phyloP scores from a whole-genome alignment of 768 basidiomycete genomes.

The Galerina sulciceps region DNA sequence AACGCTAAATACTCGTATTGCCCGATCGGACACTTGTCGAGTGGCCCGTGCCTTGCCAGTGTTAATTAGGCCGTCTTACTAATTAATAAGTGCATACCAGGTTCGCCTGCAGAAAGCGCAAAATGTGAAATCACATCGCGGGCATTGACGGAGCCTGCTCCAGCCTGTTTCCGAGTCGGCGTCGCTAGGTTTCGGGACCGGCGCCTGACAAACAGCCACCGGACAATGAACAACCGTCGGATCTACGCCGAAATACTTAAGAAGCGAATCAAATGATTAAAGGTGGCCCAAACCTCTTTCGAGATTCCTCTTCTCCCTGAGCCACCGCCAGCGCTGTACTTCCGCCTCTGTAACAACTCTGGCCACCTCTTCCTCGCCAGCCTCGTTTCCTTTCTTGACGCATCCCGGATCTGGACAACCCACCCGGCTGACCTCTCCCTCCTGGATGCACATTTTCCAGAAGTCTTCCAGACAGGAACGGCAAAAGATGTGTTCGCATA shows the following conservation, averaged over 20 bases:
- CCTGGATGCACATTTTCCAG: conserved; percentile 80
- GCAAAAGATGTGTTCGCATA: conserved; percentile 84
- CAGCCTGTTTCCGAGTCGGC: conserved; percentile 61
- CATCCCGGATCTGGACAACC: conserved; percentile 84
- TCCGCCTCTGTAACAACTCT: conserved; percentile 70
- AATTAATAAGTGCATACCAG: conserved; percentile 52
- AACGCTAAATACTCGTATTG: conserved; percentile 66
- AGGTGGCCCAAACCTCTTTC: conserved; percentile 59
- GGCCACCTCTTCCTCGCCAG: conserved; percentile 73
- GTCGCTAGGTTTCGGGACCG: conserved; percentile 62
- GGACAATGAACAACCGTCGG: conserved; percentile 78
- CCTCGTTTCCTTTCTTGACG: conserved; percentile 65
- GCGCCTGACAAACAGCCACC: conserved; percentile 77
- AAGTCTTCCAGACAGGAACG: conserved; percentile 78
- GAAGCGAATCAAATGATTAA: conserved; percentile 9
- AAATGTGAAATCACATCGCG: conserved; percentile 75
- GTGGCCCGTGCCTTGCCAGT: conserved; percentile 77
- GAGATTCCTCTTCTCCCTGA: conserved; percentile 69
- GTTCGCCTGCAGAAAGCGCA: conserved; percentile 83
- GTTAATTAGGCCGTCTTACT: not conserved
- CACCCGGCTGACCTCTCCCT: conserved; percentile 78
- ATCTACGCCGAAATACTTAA: conserved; percentile 4
- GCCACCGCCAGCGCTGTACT: conserved; percentile 75
- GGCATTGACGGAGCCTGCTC: conserved; percentile 74
- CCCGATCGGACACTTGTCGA: conserved; percentile 70